Evolutionary conservation across 1,284 basidiomycete genomes (phyloP), one percentile per base, ranked within the genome.

Genomic region (Pholiota adiposa): DNA sequence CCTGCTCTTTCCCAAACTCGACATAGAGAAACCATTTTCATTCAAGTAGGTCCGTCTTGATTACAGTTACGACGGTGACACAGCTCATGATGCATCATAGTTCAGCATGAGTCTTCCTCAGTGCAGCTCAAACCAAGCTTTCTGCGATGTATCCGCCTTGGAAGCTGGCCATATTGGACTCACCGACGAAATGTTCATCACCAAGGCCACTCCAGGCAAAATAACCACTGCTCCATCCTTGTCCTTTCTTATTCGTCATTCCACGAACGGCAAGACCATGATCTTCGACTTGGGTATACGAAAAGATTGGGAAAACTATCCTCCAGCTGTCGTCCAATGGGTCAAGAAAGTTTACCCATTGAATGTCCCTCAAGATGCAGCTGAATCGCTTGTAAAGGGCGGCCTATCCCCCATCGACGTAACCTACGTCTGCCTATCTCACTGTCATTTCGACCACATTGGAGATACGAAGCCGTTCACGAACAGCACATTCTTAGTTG

Each of bases 211-310:
- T 7, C 68, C 72, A 23, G 72, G 72, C 2, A 68, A 67, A 19
- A 54, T 70, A 12, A 62, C 68, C 4, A 53, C 59, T 2, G 70
- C 68, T 14, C 85, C 83, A 9, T 78, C 80, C 3, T 75, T 86
- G 48, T 72, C 77, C 2, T 86, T 85, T 70, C 76, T 79, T 51
- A 69, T 87, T 49, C 74, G 74, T 9, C 82, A 86, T 62, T 79
- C 81, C 14, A 63, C 63, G 16, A 75, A 70, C 19, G 68, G 70
- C 8, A 68, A 74, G 33, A 76, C 73, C 40, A 66, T 85, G 56
- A 67, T 86, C 12, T 85, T 87, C 60, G 85, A 86, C 64, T 76
- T 86, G 14, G 84, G 84, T 16, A 75, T 81, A 19, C 77, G 81
- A 27, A 76, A 76, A 38, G 80, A 86, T 67, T 70, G 75, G 67